Percentiles rank a stretch among this genome's conserved stretches.
These are phyloP conservation scores for Cyclotella kingstonii DNA, from an alignment of 108 stramenopile genomes.

Conservation along the genomic window DNA sequence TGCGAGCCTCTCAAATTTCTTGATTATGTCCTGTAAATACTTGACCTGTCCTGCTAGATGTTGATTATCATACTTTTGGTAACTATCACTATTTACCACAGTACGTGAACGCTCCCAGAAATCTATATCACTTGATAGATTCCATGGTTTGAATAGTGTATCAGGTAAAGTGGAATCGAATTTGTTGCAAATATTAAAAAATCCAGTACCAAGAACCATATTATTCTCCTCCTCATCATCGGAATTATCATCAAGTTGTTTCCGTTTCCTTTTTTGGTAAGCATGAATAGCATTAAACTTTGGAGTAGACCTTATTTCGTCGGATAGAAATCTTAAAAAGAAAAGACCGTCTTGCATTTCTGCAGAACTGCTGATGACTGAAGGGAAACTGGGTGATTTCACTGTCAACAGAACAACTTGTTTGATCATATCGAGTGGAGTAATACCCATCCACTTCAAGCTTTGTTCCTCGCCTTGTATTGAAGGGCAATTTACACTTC, in stretches of 20 bases:
- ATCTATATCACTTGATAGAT: not conserved
- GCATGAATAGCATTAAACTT: not conserved
- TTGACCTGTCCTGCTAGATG: not conserved
- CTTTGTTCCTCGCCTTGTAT: not conserved
- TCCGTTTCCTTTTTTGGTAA: conserved; percentile 17
- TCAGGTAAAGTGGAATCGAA: not conserved
- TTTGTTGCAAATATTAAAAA: not conserved
- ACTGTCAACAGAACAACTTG: conserved; percentile 1
- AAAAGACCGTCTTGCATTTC: not conserved
- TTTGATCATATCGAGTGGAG: conserved; percentile 15
- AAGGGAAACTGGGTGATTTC: not conserved
- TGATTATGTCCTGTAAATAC: conserved; percentile 2
- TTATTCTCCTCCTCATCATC: not conserved
- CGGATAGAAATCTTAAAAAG: conserved; percentile 1
- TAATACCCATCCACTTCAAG: conserved; percentile 10
- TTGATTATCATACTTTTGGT: not conserved
- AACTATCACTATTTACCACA: not conserved
- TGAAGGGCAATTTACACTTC: not conserved
- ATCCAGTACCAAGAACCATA: not conserved
- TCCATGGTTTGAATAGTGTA: conserved; percentile 4
- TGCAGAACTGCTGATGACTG: not conserved
- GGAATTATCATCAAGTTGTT: not conserved
- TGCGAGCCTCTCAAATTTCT: conserved; percentile 6
- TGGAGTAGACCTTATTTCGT: not conserved
- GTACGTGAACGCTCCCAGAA: too few species aligned